Evolutionary conservation across 208 protist species (phyloP), one percentile per base, ranked within the genome.

Genomic region (Porcisia deanei): DNA sequence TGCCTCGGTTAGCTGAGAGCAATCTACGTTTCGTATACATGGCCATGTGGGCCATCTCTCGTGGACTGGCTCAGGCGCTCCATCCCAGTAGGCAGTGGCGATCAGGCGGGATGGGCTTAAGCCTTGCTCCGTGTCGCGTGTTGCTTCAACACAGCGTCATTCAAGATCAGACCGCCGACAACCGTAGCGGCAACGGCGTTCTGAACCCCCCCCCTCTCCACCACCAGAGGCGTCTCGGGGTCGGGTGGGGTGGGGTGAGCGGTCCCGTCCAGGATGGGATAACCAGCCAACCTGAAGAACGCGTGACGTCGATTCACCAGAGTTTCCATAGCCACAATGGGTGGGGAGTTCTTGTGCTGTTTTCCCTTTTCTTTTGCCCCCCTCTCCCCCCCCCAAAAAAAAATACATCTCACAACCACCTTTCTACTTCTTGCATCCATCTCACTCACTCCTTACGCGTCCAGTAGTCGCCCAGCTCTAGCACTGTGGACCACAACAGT

Each of bases 381-480:
- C 39, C 6, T 47, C 43, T 16, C 8, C 14, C 61, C 5, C 39
- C 14, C 39, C 18, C 16, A n/a, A 20, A 16, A 8, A 1, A 25
- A 18, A 25, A 18, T 25, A 0, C 39, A 7, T 25, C 30, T 47
- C 61, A 20, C n/a, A 34, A 9, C 45, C 45, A 9, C 8, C 18
- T 61, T 16, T 18, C 69, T 55, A 53, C 41, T 20, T 22, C 41
- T 60, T 69, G 5, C 30, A 54, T 43, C 30, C 20, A 16, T 20
- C 16, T 63, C 45, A 2, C 10, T 73, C 22, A 68, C 54, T 43
- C 20, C 12, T 52, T 43, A 18, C 37, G 60, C 14, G 75, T 87
- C 85, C 85, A 89, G 67, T 83, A 85, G 22, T 84, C 73, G 8
- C 85, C 86, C 52, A 88, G 74, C 37, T 76, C 70, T 9, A 93